phyloP scores from a whole-genome alignment of 1,284 basidiomycete species.

The Pascua guehoae region DNA sequence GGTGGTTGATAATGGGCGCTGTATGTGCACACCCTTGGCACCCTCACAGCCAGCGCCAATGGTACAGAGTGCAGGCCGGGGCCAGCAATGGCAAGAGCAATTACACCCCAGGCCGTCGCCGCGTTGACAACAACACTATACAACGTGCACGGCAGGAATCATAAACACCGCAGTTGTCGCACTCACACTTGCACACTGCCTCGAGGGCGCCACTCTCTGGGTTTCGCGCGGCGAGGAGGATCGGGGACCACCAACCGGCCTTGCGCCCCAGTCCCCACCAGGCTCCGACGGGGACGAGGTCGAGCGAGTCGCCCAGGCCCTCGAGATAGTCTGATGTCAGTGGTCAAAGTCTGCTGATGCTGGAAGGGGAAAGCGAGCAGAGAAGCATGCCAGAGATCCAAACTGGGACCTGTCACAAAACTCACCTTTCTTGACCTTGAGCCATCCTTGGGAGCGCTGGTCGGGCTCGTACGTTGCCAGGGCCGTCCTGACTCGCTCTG shows the following conservation, averaged over 20 bases:
- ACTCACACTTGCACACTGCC: constrained; percentile 74
- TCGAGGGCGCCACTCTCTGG: constrained; percentile 64
- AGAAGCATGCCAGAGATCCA: too few species aligned
- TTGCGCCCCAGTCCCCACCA: constrained; percentile 94
- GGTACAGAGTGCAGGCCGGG: neutral
- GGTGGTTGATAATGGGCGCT: too few species aligned
- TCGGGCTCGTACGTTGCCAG: constrained; percentile 88
- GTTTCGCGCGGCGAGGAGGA: constrained; percentile 79
- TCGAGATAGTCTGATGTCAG: constrained; percentile 53
- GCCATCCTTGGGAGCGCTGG: constrained; percentile 59
- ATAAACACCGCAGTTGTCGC: neutral
- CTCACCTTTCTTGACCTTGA: constrained; percentile 72
- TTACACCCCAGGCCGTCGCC: neutral
- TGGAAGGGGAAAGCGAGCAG: neutral
- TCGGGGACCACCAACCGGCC: constrained; percentile 87
- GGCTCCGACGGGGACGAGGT: constrained; percentile 69
- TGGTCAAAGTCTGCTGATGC: constrained; percentile 53
- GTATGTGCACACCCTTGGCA: too few species aligned
- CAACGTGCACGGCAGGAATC: neutral
- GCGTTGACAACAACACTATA: too few species aligned
- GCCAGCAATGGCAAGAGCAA: neutral
- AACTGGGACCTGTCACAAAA: neutral
- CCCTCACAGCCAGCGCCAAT: too few species aligned
- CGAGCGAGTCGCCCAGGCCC: constrained; percentile 55
- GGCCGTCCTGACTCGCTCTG: constrained; percentile 56